Evolutionary conservation across 2,329 filamentous ascomycete species (phyloP), one percentile per base, ranked within the genome.

Genomic region (Ophiosphaerella korrae): DNA sequence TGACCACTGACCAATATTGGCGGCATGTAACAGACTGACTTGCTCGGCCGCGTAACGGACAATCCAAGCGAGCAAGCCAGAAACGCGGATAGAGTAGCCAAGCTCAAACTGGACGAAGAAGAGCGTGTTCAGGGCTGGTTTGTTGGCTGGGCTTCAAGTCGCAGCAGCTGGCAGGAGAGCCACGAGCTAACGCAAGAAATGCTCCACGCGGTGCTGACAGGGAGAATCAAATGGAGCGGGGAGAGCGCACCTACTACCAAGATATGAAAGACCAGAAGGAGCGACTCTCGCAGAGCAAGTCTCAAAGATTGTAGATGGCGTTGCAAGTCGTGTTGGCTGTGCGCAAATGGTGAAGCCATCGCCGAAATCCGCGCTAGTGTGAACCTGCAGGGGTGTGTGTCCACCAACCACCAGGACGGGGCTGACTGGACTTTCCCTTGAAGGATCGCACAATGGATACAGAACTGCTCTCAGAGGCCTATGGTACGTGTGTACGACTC

Each of bases 181-280:
- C 57, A 55, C 53, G 52, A 33, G 39, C 33, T 36, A 32, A 55
- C 62, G 62, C 59, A 63, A 62, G 56, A 59, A 69, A 67, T 70
- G 63, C 62, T 71, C 66, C 55, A 46, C 53, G 60, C 44, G 62
- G 52, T 55, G 57, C 58, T 52, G 57, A 44, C 45, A 54, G 42
- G 29, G 51, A 39, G 52, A 33, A 21, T 49, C 42, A 14, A 41
- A 21, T 36, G 37, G 24, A 35, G 35, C 38, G 33, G 12, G 38
- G 36, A 36, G 53, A 42, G 26, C 51, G 43, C 40, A 16, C 45
- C 21, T 29, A 41, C 24, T 32, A 26, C 37, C 11, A 50, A 38
- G 33, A 45, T 36, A 16, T 11, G 12, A 41, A 43, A 42, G 53
- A 40, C 44, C 39, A 36, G 14, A 38, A 32, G 13, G 16, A 47